Evolutionary conservation across 2,329 filamentous ascomycete species (phyloP).

Genomic region (Arthrobotrys conoides): DNA sequence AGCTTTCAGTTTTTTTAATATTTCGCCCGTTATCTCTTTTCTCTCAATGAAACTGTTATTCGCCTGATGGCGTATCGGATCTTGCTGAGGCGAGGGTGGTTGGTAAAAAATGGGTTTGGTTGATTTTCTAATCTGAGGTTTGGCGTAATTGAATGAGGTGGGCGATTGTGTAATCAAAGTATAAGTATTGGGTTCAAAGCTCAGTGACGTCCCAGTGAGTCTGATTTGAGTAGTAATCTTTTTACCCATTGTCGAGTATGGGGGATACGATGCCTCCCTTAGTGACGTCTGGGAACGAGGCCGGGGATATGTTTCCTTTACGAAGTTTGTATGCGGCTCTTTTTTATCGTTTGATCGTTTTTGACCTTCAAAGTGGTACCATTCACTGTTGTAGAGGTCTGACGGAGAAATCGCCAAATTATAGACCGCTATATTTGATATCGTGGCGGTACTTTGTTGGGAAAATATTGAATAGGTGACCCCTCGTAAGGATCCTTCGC

Average conservation of each 20-base stretch:
- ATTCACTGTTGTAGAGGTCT: neutral
- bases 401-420: neutral
- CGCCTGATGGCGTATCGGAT: neutral
- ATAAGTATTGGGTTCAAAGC: no score
- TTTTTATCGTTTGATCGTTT: neutral
- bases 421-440: slow-evolving; percentile 21
- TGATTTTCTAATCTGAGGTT: no score
- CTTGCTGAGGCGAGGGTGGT: neutral
- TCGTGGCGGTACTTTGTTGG: neutral
- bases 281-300: no score
- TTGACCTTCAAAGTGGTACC: neutral
- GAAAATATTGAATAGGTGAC: slow-evolving; percentile 8
- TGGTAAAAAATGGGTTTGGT: neutral
- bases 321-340: neutral
- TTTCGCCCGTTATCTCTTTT: neutral
- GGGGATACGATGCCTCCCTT: no score
- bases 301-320: neutral
- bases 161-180: no score
- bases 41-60: neutral
- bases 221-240: no score
- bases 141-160: no score
- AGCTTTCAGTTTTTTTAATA: neutral
- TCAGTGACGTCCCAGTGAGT: no score
- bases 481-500: neutral
- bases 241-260: neutral